A percentile compares a stretch with the other conserved stretches of the same genome.
phyloP scores from a whole-genome alignment of 176 grass and related monocot genomes.

The Thinopyrum elongatum region DNA sequence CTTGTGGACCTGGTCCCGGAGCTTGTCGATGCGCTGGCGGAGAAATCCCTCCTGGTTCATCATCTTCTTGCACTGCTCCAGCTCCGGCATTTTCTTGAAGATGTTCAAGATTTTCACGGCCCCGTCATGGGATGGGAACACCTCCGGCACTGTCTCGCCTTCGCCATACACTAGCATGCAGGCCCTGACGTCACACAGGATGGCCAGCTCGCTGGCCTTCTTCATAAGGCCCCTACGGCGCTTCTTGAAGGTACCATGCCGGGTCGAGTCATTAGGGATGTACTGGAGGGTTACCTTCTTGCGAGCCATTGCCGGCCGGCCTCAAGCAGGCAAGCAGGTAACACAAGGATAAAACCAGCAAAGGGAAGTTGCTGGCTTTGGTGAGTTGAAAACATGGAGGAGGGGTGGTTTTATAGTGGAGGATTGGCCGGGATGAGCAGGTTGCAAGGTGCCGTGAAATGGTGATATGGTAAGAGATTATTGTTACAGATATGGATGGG shows the following conservation, averaged over 20 bases:
- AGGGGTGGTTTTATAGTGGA: not conserved
- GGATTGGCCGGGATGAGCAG: not conserved
- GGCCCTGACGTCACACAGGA: conserved; percentile 17
- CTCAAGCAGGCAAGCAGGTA: not conserved
- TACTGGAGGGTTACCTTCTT: conserved; percentile 31
- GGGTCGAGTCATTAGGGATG: conserved; percentile 30
- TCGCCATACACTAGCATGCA: conserved; percentile 39
- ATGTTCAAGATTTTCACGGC: not conserved
- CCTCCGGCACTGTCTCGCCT: not conserved
- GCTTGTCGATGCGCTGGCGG: conserved; percentile 5
- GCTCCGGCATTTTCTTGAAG: conserved; percentile 33
- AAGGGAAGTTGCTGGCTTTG: not conserved
- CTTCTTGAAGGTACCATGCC: conserved; percentile 35
- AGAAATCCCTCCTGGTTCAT: conserved; percentile 45
- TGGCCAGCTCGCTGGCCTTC: conserved; percentile 30
- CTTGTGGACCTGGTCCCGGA: conserved; percentile 20
- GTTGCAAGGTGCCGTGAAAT: not conserved
- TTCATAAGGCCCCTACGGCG: conserved; percentile 30
- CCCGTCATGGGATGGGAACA: conserved; percentile 8
- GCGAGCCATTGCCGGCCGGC: conserved; percentile 25
- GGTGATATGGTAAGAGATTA: not conserved
- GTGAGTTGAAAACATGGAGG: not conserved
- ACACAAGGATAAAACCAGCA: not conserved
- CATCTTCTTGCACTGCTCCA: conserved; percentile 40
- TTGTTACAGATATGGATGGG: not conserved